Percentiles rank a stretch among this genome's conserved stretches.
Conservation (phyloP, 345 rosid genomes). For the Capsella bursapastoris region DNA sequence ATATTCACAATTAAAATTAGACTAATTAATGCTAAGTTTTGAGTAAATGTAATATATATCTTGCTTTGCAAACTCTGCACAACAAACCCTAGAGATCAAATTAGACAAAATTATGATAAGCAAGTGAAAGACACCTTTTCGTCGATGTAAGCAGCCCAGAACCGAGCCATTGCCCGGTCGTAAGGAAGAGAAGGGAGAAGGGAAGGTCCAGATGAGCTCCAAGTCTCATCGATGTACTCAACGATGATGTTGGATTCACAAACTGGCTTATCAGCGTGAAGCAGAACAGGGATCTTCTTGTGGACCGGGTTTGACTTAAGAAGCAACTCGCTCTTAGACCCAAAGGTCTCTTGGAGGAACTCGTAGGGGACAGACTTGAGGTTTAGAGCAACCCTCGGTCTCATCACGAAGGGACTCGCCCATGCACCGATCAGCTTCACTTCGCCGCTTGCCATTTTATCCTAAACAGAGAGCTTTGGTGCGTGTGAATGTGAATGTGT, state of each 20-base stretch:
- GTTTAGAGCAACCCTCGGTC: conserved; percentile 68
- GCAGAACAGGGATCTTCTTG: conserved; percentile 79
- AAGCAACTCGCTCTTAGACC: conserved; percentile 69
- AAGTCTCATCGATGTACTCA: conserved; percentile 70
- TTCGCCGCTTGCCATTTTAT: conserved; percentile 45
- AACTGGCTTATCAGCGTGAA: conserved; percentile 61
- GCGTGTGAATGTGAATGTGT: background rate
- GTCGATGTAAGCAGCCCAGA: conserved; percentile 77
- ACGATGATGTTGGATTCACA: conserved; percentile 78
- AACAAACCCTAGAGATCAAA: background rate
- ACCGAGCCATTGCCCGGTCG: conserved; percentile 70
- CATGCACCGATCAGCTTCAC: conserved; percentile 72
- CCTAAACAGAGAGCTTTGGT: background rate
- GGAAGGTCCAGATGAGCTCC: conserved; percentile 59
- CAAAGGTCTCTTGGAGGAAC: conserved; percentile 58
- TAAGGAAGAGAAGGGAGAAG: conserved; percentile 72
- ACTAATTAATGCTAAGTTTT: background rate
- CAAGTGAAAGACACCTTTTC: conserved; percentile 55
- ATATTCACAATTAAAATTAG: background rate
- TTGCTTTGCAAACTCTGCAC: background rate
- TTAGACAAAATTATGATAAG: background rate
- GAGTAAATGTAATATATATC: background rate
- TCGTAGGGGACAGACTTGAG: conserved; percentile 67
- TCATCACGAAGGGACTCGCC: conserved; percentile 75
- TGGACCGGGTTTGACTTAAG: conserved; percentile 73